phyloP scores from a whole-genome alignment of 2,329 filamentous ascomycete species.

The Fusarium torulosum region DNA sequence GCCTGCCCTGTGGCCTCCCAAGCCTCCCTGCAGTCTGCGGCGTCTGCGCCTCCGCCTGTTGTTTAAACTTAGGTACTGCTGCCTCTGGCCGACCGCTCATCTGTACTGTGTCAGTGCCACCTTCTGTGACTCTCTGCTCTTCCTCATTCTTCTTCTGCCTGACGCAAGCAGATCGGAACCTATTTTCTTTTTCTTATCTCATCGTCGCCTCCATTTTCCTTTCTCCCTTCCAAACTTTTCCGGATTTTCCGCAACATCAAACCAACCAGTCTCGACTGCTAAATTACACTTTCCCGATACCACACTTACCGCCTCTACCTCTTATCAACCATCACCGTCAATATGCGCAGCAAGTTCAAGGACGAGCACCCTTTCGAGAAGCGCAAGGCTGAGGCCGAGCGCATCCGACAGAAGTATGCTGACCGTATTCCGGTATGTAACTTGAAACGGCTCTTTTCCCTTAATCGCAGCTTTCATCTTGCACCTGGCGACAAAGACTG shows the following conservation, averaged over 20 bases:
- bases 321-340: conserved; percentile 58
- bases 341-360: conserved; percentile 99
- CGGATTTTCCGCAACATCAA: conserved; percentile 7
- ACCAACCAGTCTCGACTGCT: conserved; percentile 21
- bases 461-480: background rate
- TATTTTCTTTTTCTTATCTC: conserved; percentile 38
- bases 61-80: conserved; percentile 9
- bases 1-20: conserved; percentile 40
- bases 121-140: conserved; percentile 41
- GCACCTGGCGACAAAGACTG: conserved; percentile 4
- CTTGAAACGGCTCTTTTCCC: conserved; percentile 20
- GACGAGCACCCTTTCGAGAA: conserved; percentile 99
- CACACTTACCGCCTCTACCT: conserved; percentile 35
- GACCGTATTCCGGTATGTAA: conserved; percentile 94
- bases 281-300: conserved; percentile 23
- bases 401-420: conserved; percentile 98
- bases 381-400: conserved; percentile 99
- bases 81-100: conserved; percentile 49
- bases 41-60: conserved; percentile 25
- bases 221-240: conserved; percentile 18
- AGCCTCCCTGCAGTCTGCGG: conserved; percentile 33
- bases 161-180: conserved; percentile 49
- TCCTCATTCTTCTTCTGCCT: conserved; percentile 48
- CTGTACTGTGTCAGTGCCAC: conserved; percentile 45
- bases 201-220: conserved; percentile 39